phyloP scores from a whole-genome alignment of 2,329 filamentous ascomycete genomes.

The Fusarium humuli region DNA sequence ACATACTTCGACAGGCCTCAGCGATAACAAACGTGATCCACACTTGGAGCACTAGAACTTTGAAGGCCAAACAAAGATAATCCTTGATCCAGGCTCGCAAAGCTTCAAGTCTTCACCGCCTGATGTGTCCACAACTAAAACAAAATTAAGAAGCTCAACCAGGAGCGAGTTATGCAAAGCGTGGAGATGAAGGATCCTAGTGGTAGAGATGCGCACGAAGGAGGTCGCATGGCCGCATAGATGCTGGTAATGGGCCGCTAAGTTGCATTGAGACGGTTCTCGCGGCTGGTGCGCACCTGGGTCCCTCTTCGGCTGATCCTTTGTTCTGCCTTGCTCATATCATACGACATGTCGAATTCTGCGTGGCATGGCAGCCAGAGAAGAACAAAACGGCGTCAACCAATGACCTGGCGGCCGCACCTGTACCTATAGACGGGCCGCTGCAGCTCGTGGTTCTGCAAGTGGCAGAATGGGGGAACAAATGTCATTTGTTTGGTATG shows the following conservation, averaged over 20 bases:
- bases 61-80: slow-evolving; percentile 40
- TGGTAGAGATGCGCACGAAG: slow-evolving; percentile 40
- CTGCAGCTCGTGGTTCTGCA: slow-evolving; percentile 23
- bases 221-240: slow-evolving; percentile 42
- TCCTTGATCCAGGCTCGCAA: slow-evolving; percentile 36
- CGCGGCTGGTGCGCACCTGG: slow-evolving; percentile 42
- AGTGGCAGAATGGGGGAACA: slow-evolving; percentile 16
- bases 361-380: slow-evolving; percentile 2
- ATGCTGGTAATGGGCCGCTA: slow-evolving; percentile 43
- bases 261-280: slow-evolving; percentile 45
- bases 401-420: slow-evolving; percentile 1
- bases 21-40: slow-evolving; percentile 39
- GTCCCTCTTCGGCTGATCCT: slow-evolving; percentile 35
- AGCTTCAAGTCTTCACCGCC: slow-evolving; percentile 44
- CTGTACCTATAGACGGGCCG: slow-evolving; percentile 31
- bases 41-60: slow-evolving; percentile 33
- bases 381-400: slow-evolving; percentile 6
- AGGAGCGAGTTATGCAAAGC: slow-evolving; percentile 42
- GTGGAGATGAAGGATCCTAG: slow-evolving; percentile 31
- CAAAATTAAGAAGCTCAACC: slow-evolving; percentile 29
- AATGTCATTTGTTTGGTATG: slow-evolving; percentile 8
- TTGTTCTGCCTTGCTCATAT: slow-evolving; percentile 26
- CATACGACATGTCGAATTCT: slow-evolving; percentile 40
- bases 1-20: slow-evolving; percentile 35
- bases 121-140: slow-evolving; percentile 40